Conservation (phyloP, 805 yeast species). For the Pichia nanzhaoensis region DNA sequence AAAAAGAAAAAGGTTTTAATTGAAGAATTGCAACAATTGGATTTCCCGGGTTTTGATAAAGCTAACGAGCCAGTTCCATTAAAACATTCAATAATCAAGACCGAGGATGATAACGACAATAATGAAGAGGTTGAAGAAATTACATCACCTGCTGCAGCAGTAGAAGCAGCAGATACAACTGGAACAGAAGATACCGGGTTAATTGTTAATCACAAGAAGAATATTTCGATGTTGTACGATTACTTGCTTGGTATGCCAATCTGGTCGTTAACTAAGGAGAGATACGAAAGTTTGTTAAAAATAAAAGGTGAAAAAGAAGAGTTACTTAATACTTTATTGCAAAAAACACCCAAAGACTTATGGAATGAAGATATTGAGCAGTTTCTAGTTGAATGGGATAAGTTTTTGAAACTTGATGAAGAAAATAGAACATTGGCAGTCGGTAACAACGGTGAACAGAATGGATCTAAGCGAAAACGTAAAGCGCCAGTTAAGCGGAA, state of each 20-base stretch:
- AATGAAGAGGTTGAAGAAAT: conserved; percentile 32
- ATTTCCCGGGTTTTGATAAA: conserved; percentile 74
- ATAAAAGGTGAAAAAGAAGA: conserved; percentile 68
- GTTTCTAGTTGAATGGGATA: conserved; percentile 59
- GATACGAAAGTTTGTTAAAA: conserved; percentile 70
- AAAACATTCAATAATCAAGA: conserved; percentile 28
- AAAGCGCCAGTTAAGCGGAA: conserved; percentile 37
- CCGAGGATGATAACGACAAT: conserved; percentile 27
- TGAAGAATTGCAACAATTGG: conserved; percentile 50
- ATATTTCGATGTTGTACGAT: conserved; percentile 64
- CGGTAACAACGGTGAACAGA: conserved; percentile 37
- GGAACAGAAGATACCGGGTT: conserved; percentile 11
- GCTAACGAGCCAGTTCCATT: conserved; percentile 57
- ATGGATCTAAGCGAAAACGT: conserved; percentile 28
- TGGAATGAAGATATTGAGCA: conserved; percentile 82
- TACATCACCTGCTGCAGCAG: conserved; percentile 32
- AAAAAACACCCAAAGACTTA: conserved; percentile 72
- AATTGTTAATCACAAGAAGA: conserved; percentile 37
- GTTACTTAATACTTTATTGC: conserved; percentile 60
- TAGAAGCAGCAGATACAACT: conserved; percentile 26
- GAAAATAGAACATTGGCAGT: conserved; percentile 48
- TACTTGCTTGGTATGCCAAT: conserved; percentile 87
- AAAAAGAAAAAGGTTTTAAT: conserved; percentile 61
- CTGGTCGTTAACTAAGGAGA: conserved; percentile 87
- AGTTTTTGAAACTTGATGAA: conserved; percentile 60